Evolutionary conservation across 2,329 filamentous ascomycete species (phyloP), one percentile per base, ranked within the genome.

Genomic region (Aspergillus ochraceoroseus): DNA sequence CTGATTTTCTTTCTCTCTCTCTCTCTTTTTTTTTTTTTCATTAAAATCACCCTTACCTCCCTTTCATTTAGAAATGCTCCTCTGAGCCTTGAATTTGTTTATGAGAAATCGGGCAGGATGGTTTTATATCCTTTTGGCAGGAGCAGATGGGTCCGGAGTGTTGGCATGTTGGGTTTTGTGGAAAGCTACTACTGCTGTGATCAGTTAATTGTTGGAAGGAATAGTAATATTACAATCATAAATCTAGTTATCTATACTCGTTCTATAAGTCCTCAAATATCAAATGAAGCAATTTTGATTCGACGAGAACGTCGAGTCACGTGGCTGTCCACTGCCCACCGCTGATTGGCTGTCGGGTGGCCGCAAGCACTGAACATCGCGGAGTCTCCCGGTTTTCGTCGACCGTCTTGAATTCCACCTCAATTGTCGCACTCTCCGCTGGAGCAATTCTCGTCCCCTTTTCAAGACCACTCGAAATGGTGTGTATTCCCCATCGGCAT

Each of bases 301-400:
- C 39, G 49, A 44, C 37, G 17, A 28, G n/a, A 5, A 7, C 3
- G 8, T 7, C 5, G 1, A 4, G n/a, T 50, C 53, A 56, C 53
- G 51, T 56, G 53, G 36, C 13, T 5, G 2, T 3, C 34, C 49
- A 50, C 45, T 50, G 13, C 34, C 32, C 17, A 9, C 6, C 33
- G 44, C 45, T 57, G 51, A 63, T 63, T 62, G 58, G 59, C 30
- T n/a, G 27, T 29, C 27, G 26, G 22, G 30, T 27, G 38, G 41
- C 39, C 19, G 14, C 13, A 34, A 43, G 55, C 55, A 57, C 51
- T 52, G 55, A 50, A 33, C 43, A 32, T 57, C 56, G 44, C 48
- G 56, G 53, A 53, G 50, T 35, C 51, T 56, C 54, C 58, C 61
- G 61, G 58, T 62, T 63, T 62, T 63, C 54, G 53, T 59, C 56